Conservation (phyloP, 352 stramenopile species). For the Phytophthora cryptogea region DNA sequence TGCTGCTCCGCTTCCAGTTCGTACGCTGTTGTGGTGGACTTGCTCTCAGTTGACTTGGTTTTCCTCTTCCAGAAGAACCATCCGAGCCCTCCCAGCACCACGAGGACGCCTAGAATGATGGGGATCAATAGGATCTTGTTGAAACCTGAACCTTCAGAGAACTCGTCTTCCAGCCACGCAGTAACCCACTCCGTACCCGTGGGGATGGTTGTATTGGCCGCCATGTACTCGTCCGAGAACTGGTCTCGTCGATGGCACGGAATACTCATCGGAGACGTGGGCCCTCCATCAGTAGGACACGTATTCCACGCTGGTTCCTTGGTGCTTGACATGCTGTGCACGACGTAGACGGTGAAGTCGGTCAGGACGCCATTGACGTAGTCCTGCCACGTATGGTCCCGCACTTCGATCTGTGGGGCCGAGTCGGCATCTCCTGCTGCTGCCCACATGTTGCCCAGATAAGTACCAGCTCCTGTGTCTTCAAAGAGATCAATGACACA, state of each 20-base stretch:
- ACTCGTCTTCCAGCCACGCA: conserved; percentile 24
- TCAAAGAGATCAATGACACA: conserved; percentile 35
- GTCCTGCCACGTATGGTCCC: conserved; percentile 31
- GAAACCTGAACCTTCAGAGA: conserved; percentile 14
- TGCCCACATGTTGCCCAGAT: conserved; percentile 34
- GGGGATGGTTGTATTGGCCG: conserved; percentile 18
- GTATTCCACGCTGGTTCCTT: conserved; percentile 12
- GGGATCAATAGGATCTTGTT: conserved; percentile 15
- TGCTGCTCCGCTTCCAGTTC: conserved; percentile 9
- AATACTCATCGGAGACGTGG: conserved; percentile 12
- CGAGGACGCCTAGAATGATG: conserved; percentile 22
- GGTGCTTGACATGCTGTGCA: conserved; percentile 19
- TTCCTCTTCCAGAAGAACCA: conserved; percentile 23
- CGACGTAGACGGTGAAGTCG: conserved; percentile 27
- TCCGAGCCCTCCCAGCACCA: conserved; percentile 6
- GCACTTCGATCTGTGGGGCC: conserved; percentile 14
- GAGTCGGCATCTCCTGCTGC: conserved; percentile 28
- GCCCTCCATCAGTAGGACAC: conserved; percentile 5
- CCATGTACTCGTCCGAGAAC: conserved; percentile 23
- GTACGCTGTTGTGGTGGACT: not conserved
- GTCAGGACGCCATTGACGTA: conserved; percentile 1
- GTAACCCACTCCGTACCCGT: conserved; percentile 26
- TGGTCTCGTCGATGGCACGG: conserved; percentile 15
- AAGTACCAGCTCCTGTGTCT: not conserved
- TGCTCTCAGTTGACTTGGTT: conserved; percentile 6